Evolutionary conservation across 75 land plant genomes (phyloP).

Genomic region (Isoetes taiwanensis): DNA sequence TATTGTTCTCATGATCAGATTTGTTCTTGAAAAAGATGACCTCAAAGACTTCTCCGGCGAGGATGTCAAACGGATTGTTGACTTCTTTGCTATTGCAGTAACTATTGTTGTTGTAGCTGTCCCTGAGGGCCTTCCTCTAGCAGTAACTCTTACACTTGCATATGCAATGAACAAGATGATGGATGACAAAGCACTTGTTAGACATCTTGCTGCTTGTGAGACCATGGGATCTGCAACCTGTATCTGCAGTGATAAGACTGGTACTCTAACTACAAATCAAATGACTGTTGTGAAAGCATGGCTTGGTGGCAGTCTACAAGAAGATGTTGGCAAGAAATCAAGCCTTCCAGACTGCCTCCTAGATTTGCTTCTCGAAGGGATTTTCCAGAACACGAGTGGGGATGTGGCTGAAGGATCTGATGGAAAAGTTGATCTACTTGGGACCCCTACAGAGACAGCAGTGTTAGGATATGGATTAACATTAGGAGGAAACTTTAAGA

Average conservation of each 20-base stretch:
- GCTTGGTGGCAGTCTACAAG: conserved; percentile 34
- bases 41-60: conserved; percentile 42
- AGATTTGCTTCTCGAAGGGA: conserved; percentile 34
- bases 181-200: conserved; percentile 88
- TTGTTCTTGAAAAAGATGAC: conserved; percentile 48
- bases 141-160: conserved; percentile 90
- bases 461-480: conserved; percentile 47
- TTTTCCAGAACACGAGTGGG: conserved; percentile 51
- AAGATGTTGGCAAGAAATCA: conserved; percentile 8
- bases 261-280: conserved; percentile 81
- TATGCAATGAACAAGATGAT: conserved; percentile 99
- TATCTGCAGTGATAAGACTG: conserved; percentile 93
- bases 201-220: conserved; percentile 90
- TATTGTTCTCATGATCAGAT: conserved; percentile 40
- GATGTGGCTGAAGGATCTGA: conserved; percentile 45
- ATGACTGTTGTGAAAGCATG: conserved; percentile 84
- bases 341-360: conserved; percentile 18
- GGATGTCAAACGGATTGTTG: conserved; percentile 18
- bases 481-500: conserved; percentile 36
- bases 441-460: conserved; percentile 72
- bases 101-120: conserved; percentile 94
- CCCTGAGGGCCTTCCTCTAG: conserved; percentile 95
- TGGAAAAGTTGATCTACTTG: conserved; percentile 39
- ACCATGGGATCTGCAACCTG: conserved; percentile 93
- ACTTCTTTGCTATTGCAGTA: conserved; percentile 75